A percentile compares a stretch with the other conserved stretches of the same genome.
These are phyloP conservation scores for Fusarium kyushuense DNA, from an alignment of 2,329 filamentous ascomycete genomes.

Conservation along the genomic window DNA sequence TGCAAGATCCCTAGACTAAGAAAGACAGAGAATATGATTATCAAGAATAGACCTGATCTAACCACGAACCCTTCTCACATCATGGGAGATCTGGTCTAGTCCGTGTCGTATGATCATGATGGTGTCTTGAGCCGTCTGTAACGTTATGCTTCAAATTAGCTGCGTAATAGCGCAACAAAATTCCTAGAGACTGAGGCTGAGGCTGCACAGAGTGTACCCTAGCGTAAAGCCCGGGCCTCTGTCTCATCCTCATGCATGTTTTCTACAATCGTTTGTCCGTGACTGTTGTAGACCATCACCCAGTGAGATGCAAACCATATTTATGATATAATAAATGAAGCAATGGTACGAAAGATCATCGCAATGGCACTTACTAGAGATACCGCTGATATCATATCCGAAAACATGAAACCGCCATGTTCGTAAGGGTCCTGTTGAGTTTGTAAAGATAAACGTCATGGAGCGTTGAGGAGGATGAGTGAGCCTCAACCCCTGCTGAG, in stretches of 20 bases:
- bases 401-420: constrained; percentile 38
- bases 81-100: constrained; percentile 8
- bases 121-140: constrained; percentile 4
- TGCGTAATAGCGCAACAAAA: not conserved
- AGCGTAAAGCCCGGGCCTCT: not conserved
- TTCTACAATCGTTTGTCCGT: constrained; percentile 5
- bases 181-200: not conserved
- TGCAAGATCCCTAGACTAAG: constrained; percentile 7
- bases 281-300: constrained; percentile 1
- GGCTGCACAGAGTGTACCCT: not conserved
- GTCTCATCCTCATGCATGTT: not conserved
- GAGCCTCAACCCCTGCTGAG: constrained; percentile 24
- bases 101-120: constrained; percentile 17
- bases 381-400: constrained; percentile 36
- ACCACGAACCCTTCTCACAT: constrained; percentile 4
- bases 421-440: constrained; percentile 21
- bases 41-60: constrained; percentile 29
- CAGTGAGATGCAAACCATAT: constrained; percentile 25
- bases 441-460: constrained; percentile 28
- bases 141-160: constrained; percentile 23
- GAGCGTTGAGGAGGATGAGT: constrained; percentile 11
- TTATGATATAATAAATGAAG: constrained; percentile 37
- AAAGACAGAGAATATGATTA: constrained; percentile 3
- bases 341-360: constrained; percentile 21
- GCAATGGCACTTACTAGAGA: constrained; percentile 8